Percentiles rank a stretch among this genome's conserved stretches.
phyloP scores from a whole-genome alignment of 1,284 basidiomycete genomes.

The Cutaneotrichosporon cutaneum region DNA sequence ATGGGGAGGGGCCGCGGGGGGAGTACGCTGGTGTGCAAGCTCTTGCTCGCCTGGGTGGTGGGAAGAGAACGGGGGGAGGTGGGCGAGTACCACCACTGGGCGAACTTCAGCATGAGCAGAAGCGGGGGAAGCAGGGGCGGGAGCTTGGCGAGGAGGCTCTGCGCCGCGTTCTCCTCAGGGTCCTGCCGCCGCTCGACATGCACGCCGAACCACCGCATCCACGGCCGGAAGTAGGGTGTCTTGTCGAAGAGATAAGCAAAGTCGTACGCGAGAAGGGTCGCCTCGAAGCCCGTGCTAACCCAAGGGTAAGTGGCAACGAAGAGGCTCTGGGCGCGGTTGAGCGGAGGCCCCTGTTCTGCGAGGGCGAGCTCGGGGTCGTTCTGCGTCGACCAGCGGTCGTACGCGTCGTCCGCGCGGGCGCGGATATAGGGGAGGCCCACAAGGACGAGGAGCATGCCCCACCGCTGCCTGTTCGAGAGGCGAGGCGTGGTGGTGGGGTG shows the following conservation, averaged over 20 bases:
- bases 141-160: slow-evolving; percentile 24
- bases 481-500: slow-evolving; percentile 15
- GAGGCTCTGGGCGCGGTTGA: slow-evolving; percentile 20
- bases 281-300: slow-evolving; percentile 71
- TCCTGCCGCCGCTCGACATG: slow-evolving; percentile 54
- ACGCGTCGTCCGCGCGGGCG: slow-evolving; percentile 85
- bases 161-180: slow-evolving; percentile 23
- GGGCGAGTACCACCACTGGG: slow-evolving; percentile 99
- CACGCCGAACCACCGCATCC: slow-evolving; percentile 79
- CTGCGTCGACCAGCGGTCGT: slow-evolving; percentile 64
- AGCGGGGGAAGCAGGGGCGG: slow-evolving; percentile 69
- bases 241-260: slow-evolving; percentile 86
- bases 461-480: slow-evolving; percentile 40
- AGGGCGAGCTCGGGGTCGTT: slow-evolving; percentile 23
- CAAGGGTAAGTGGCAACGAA: slow-evolving; percentile 80
- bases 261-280: slow-evolving; percentile 80
- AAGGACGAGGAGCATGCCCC: slow-evolving; percentile 72
- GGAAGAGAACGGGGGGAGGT: slow-evolving; percentile 80
- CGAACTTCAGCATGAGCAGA: slow-evolving; percentile 94
- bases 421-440: slow-evolving; percentile 87
- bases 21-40: slow-evolving; percentile 66
- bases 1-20: slow-evolving; percentile 66
- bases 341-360: slow-evolving; percentile 32
- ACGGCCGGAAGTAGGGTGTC: slow-evolving; percentile 86
- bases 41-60: slow-evolving; percentile 61